Evolutionary conservation across 2,329 filamentous ascomycete species (phyloP).

Genomic region (Colletotrichum navitas): DNA sequence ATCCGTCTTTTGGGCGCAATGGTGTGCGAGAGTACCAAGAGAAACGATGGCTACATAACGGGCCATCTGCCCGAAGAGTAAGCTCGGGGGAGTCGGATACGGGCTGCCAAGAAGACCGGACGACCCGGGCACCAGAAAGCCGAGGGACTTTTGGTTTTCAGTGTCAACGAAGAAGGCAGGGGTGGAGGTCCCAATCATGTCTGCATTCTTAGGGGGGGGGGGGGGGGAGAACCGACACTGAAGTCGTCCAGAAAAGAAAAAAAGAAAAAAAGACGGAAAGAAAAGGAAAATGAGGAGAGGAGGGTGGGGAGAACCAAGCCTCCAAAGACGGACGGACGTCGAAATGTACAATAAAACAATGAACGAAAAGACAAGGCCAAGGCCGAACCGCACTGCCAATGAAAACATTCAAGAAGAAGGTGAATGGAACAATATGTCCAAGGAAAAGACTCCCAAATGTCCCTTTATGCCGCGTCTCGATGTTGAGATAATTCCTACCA

Average conservation of each 20-base stretch:
- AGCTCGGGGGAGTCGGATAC: background rate
- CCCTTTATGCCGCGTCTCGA: slow-evolving; percentile 20
- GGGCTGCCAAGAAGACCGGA: slow-evolving; percentile 5
- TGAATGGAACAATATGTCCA: background rate
- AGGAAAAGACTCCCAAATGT: slow-evolving; percentile 7
- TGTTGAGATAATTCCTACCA: slow-evolving; percentile 3
- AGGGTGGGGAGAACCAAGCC: background rate
- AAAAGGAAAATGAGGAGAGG: background rate
- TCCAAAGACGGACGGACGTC: background rate
- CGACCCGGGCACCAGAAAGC: background rate
- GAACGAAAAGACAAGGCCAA: background rate
- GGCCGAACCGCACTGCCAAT: background rate
- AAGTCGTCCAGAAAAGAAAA: background rate
- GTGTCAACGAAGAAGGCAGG: background rate
- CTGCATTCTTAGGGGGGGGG: slow-evolving; percentile 27
- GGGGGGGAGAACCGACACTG: background rate
- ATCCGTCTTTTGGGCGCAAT: background rate
- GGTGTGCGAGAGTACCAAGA: background rate
- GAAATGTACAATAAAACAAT: background rate
- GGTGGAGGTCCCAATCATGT: slow-evolving; percentile 21
- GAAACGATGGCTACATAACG: background rate
- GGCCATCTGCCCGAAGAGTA: background rate
- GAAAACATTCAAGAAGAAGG: background rate
- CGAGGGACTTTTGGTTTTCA: background rate
- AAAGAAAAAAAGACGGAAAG: background rate